Percentiles rank a stretch among this genome's conserved stretches.
phyloP scores from a whole-genome alignment of 2,329 filamentous ascomycete species.

The Trichoderma semiorbis region DNA sequence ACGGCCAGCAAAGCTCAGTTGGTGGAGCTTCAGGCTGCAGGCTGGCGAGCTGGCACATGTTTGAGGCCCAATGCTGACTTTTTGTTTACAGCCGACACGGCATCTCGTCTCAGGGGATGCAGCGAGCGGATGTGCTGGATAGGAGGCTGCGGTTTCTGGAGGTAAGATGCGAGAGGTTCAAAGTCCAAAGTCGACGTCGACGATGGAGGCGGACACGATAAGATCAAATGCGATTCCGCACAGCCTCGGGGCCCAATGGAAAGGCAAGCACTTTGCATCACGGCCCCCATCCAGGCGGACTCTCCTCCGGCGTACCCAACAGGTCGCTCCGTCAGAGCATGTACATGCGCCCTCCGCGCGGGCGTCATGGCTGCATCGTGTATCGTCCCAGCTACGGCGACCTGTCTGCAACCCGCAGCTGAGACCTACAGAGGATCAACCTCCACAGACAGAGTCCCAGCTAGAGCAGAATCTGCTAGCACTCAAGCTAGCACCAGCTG shows the following conservation, averaged over 20 bases:
- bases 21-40: conserved; percentile 18
- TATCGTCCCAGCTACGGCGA: neutral
- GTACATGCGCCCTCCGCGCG: neutral
- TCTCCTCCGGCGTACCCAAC: neutral
- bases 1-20: conserved; percentile 13
- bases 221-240: neutral
- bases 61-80: conserved; percentile 16
- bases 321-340: neutral
- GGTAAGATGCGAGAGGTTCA: conserved; percentile 14
- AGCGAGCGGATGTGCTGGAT: neutral
- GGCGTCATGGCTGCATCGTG: neutral
- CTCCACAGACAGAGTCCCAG: neutral
- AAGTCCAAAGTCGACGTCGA: neutral
- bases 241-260: neutral
- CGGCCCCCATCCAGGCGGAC: neutral
- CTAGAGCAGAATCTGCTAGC: neutral
- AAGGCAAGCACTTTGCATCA: conserved; percentile 6
- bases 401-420: neutral
- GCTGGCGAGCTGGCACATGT: conserved; percentile 2
- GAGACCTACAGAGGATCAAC: neutral
- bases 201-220: neutral
- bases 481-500: neutral
- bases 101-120: neutral
- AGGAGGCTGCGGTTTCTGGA: conserved; percentile 5
- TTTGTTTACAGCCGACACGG: neutral